Conservation (phyloP, 2,329 filamentous ascomycete genomes). For the Microdochium nivale region DNA sequence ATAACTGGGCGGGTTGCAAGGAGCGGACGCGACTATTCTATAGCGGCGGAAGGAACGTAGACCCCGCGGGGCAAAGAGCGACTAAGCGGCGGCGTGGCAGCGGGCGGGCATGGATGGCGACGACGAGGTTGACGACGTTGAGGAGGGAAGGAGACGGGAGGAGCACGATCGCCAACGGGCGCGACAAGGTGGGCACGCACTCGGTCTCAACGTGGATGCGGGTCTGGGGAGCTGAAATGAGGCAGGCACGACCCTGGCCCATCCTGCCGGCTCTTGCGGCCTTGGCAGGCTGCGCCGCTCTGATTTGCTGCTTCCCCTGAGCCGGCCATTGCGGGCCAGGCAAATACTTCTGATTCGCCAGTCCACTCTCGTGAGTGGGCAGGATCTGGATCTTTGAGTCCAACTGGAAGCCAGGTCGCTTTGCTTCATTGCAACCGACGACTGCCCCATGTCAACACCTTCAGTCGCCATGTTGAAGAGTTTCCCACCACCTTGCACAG, state of each 20-base stretch:
- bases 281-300: not conserved
- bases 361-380: no score
- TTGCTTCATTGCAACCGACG: no score
- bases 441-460: no score
- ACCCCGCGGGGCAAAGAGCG: not conserved
- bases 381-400: no score
- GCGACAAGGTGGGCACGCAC: not conserved
- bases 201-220: not conserved
- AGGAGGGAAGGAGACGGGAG: not conserved
- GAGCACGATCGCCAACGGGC: not conserved
- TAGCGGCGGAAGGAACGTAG: not conserved
- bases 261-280: not conserved
- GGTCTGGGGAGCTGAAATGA: not conserved
- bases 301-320: not conserved
- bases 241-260: not conserved
- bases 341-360: not conserved
- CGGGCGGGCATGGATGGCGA: not conserved
- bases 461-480: no score
- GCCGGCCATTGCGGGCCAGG: not conserved
- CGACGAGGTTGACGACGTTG: not conserved
- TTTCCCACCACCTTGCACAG: no score
- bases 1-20: not conserved
- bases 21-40: not conserved
- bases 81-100: not conserved
- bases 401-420: no score